These are phyloP conservation scores for Yamadazyma dushanensis DNA, from an alignment of 1,139 yeast species.

Conservation along the genomic window DNA sequence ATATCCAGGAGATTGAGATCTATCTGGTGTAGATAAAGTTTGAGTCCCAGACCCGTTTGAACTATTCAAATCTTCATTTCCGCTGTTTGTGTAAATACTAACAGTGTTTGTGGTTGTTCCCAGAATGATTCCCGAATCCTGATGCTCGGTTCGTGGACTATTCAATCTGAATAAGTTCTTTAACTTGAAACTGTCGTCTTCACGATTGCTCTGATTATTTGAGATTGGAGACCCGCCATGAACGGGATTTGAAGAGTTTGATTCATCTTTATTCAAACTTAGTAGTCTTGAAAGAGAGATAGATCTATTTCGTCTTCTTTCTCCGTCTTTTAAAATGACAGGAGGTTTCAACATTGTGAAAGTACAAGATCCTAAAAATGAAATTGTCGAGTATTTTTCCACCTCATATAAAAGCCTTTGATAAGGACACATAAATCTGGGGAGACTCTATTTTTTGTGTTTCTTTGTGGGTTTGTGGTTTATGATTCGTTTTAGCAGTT, in stretches of 20 bases:
- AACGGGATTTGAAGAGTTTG: too few species aligned
- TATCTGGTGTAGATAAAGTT: background rate
- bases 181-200: slow-evolving; percentile 17
- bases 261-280: slow-evolving; percentile 8
- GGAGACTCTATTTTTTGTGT: too few species aligned
- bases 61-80: background rate
- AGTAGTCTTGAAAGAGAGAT: slow-evolving; percentile 15
- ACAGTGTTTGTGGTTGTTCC: slow-evolving; percentile 2
- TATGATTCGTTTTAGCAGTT: too few species aligned
- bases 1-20: slow-evolving; percentile 1
- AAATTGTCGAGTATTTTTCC: slow-evolving; percentile 1
- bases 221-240: background rate
- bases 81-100: slow-evolving; percentile 1
- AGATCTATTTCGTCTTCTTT: slow-evolving; percentile 12
- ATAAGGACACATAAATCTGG: slow-evolving; percentile 1
- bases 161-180: slow-evolving; percentile 24
- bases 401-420: background rate
- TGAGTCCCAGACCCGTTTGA: background rate
- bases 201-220: background rate
- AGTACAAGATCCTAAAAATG: background rate
- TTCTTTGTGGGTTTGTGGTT: too few species aligned
- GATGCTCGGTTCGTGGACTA: slow-evolving; percentile 4
- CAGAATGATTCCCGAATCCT: background rate
- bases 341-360: slow-evolving; percentile 15
- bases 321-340: slow-evolving; percentile 12